Conservation (phyloP, 805 yeast species). For the Lachancea lanzarotensis region DNA sequence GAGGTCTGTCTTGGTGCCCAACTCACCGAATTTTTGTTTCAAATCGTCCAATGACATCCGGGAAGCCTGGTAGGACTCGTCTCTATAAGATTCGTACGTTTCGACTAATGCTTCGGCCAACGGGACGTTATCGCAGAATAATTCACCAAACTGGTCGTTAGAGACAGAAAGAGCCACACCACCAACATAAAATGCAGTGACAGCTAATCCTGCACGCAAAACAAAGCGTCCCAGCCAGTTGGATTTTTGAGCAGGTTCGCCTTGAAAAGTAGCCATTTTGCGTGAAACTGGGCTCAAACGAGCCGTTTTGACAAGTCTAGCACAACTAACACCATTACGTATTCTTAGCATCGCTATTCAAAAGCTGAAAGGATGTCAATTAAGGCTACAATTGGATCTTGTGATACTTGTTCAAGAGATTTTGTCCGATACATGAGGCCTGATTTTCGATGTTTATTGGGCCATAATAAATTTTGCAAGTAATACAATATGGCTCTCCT, state of each 20-base stretch:
- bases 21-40: conserved; percentile 20
- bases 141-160: conserved; percentile 54
- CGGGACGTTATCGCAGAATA: conserved; percentile 59
- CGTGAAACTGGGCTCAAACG: conserved; percentile 2
- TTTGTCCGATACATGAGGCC: no score
- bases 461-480: no score
- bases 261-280: conserved; percentile 10
- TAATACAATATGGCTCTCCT: no score
- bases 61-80: conserved; percentile 14
- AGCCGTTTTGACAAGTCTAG: neutral
- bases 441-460: no score
- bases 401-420: no score
- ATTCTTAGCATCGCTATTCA: conserved; percentile 5
- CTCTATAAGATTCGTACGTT: conserved; percentile 37
- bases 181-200: conserved; percentile 43
- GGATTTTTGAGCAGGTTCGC: conserved; percentile 8
- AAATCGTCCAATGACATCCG: conserved; percentile 20
- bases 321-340: neutral
- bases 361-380: neutral
- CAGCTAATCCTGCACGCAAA: conserved; percentile 27
- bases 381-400: neutral
- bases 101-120: conserved; percentile 51
- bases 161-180: conserved; percentile 54
- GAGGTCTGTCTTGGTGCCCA: conserved; percentile 11
- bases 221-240: conserved; percentile 31